These are phyloP conservation scores for Aspergillus ochraceus DNA, from an alignment of 2,329 filamentous ascomycete genomes.

Conservation along the genomic window DNA sequence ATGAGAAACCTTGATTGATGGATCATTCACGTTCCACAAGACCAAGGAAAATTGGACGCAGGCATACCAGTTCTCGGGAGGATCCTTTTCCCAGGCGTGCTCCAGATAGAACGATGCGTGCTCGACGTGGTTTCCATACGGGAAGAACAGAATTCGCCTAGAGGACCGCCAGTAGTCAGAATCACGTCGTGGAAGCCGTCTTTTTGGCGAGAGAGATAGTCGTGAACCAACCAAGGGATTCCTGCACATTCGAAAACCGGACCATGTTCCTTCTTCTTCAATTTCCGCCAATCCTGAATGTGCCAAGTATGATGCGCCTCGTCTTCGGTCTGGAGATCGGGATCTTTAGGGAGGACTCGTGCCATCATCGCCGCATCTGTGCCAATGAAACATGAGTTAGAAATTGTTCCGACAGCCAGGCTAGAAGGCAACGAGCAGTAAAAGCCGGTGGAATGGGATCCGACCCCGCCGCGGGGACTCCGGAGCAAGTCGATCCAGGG, in stretches of 20 bases:
- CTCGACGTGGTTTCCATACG: slow-evolving; percentile 91
- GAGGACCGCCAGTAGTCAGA: slow-evolving; percentile 21
- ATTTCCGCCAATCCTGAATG: slow-evolving; percentile 75
- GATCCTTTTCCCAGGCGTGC: slow-evolving; percentile 76
- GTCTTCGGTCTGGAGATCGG: slow-evolving; percentile 77
- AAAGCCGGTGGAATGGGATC: neutral
- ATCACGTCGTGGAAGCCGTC: neutral
- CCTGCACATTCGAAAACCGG: slow-evolving; percentile 84
- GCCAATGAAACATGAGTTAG: slow-evolving; percentile 16
- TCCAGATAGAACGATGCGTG: slow-evolving; percentile 94
- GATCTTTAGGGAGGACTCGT: slow-evolving; percentile 70
- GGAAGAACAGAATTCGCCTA: slow-evolving; percentile 93
- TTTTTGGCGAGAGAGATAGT: neutral
- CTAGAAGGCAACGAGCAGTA: neutral
- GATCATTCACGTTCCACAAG: slow-evolving; percentile 90
- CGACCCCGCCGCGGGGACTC: slow-evolving; percentile 13
- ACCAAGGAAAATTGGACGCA: slow-evolving; percentile 95
- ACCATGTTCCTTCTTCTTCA: slow-evolving; percentile 80
- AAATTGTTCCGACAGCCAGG: slow-evolving; percentile 3
- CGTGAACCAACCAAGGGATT: slow-evolving; percentile 72
- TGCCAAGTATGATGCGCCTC: slow-evolving; percentile 82
- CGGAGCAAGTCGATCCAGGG: neutral
- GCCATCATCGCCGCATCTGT: slow-evolving; percentile 83
- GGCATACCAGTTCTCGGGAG: slow-evolving; percentile 92
- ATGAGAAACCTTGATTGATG: slow-evolving; percentile 74